These are phyloP conservation scores for Diplodia intermedia DNA, from an alignment of 2,329 filamentous ascomycete species.

Conservation along the genomic window DNA sequence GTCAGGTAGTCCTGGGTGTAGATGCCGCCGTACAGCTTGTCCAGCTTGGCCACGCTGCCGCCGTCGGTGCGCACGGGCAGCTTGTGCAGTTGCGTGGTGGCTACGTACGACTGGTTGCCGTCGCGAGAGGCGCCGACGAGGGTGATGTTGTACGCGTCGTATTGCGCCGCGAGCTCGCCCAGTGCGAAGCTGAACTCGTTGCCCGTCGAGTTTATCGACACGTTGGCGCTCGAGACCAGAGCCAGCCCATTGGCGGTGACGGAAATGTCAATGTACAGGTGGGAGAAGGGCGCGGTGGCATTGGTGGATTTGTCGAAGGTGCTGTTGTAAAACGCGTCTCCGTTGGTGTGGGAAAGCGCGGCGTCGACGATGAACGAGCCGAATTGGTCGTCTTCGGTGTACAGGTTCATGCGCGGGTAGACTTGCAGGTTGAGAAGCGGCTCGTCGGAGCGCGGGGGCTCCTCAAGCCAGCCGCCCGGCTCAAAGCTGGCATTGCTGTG, in stretches of 20 bases:
- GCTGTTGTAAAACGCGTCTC: slow-evolving; percentile 46
- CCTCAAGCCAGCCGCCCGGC: slow-evolving; percentile 56
- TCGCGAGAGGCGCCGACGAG: slow-evolving; percentile 44
- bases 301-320: slow-evolving; percentile 32
- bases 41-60: slow-evolving; percentile 57
- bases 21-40: slow-evolving; percentile 56
- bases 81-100: slow-evolving; percentile 49
- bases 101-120: slow-evolving; percentile 45
- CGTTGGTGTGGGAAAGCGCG: slow-evolving; percentile 61
- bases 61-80: slow-evolving; percentile 52
- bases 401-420: slow-evolving; percentile 57
- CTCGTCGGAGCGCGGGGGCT: slow-evolving; percentile 47
- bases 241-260: slow-evolving; percentile 36
- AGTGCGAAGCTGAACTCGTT: slow-evolving; percentile 50
- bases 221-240: slow-evolving; percentile 39
- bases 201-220: slow-evolving; percentile 48
- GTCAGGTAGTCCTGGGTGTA: slow-evolving; percentile 41
- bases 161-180: slow-evolving; percentile 39
- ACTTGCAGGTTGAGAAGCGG: slow-evolving; percentile 54
- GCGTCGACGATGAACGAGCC: slow-evolving; percentile 63
- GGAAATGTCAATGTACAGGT: slow-evolving; percentile 43
- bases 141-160: slow-evolving; percentile 49
- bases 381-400: slow-evolving; percentile 50
- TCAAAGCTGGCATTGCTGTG: slow-evolving; percentile 55
- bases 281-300: slow-evolving; percentile 36